Evolutionary conservation across 345 rosid genomes (phyloP).

Genomic region (Cochlearia excelsa): DNA sequence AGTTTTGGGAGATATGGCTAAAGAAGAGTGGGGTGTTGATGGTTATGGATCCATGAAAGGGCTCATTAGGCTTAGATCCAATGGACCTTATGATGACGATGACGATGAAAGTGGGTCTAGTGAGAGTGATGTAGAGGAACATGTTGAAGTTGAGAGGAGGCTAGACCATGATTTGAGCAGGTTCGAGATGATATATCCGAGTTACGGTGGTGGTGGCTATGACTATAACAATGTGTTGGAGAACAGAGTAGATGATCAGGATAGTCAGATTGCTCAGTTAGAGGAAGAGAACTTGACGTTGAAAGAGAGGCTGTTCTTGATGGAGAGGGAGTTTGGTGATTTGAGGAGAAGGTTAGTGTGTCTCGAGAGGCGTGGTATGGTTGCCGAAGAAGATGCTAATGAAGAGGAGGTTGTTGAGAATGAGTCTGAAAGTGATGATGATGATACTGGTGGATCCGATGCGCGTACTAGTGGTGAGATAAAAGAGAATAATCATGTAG

Average conservation of each 20-base stretch:
- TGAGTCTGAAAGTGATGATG: slow-evolving; percentile 59
- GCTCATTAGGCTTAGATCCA: slow-evolving; percentile 74
- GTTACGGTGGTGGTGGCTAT: slow-evolving; percentile 38
- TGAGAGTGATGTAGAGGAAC: slow-evolving; percentile 98
- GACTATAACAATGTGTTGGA: slow-evolving; percentile 75
- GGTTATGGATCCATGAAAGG: slow-evolving; percentile 99
- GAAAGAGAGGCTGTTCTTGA: slow-evolving; percentile 83
- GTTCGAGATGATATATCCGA: slow-evolving; percentile 96
- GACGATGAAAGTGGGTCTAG: slow-evolving; percentile 93
- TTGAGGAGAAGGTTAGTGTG: slow-evolving; percentile 82
- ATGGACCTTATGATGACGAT: slow-evolving; percentile 73
- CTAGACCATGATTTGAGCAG: slow-evolving; percentile 94
- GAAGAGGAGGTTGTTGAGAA: slow-evolving; percentile 63
- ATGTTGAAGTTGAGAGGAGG: slow-evolving; percentile 87
- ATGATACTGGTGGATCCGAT: slow-evolving; percentile 56
- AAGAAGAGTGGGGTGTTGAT: slow-evolving; percentile 98
- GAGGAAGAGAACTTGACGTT: slow-evolving; percentile 93
- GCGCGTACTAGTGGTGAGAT: slow-evolving; percentile 34
- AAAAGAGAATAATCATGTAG: slow-evolving; percentile 32
- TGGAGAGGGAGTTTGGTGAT: slow-evolving; percentile 89
- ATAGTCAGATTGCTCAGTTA: slow-evolving; percentile 78
- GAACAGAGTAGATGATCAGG: slow-evolving; percentile 95
- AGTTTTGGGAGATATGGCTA: slow-evolving; percentile 89
- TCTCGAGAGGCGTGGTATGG: slow-evolving; percentile 64
- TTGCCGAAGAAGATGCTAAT: slow-evolving; percentile 57